Evolutionary conservation across 1,139 yeast species (phyloP), one percentile per base, ranked within the genome.

Genomic region (Geotrichum phurueaensis): DNA sequence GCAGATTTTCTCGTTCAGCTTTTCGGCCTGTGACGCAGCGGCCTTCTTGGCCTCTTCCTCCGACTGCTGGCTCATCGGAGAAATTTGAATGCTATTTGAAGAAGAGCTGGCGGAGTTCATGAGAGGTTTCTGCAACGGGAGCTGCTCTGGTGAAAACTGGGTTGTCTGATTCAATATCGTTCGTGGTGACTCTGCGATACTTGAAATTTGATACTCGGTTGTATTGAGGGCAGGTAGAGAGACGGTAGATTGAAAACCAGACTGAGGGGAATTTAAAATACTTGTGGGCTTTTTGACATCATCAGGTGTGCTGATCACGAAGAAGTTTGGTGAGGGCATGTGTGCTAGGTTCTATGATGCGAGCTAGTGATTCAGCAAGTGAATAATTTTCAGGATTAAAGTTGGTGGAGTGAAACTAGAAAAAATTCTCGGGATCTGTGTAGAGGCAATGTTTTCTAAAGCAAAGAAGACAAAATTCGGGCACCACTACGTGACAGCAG

Each of bases 11-110:
- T 59, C 64, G 23, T 57, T 62, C 15, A 62, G 58, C 52, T 62
- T 62, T 51, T 59, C 61, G 2, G 61, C 61, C 20, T 31, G 57
- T 7, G 51, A 48, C 18, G 53, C 57, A 15, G 62, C 60, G 15
- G 64, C 64, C 12, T 58, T 61, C 23, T 62, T 59, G 48, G 60
- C 57, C 23, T 61, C 62, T 33, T 57, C 62, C 53, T 62, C 62
- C 27, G 56, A 45, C 43, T 45, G 45, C 45, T 39, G 45, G 20
- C 45, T n/a, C 15, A n/a, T 6, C n/a, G 45, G 27, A 10, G 47
- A 29, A 10, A 23, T 51, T 12, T 15, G 47, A 51, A 51, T 31
- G 18, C 27, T 39, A 27, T 23, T 51, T 22, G 54, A 51, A 33
- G 45, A 29, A 29, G 25, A 23, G 43, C 23, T 31, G 12, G 47